Conservation (phyloP, 2,329 filamentous ascomycete species). For the Apiospora marii region DNA sequence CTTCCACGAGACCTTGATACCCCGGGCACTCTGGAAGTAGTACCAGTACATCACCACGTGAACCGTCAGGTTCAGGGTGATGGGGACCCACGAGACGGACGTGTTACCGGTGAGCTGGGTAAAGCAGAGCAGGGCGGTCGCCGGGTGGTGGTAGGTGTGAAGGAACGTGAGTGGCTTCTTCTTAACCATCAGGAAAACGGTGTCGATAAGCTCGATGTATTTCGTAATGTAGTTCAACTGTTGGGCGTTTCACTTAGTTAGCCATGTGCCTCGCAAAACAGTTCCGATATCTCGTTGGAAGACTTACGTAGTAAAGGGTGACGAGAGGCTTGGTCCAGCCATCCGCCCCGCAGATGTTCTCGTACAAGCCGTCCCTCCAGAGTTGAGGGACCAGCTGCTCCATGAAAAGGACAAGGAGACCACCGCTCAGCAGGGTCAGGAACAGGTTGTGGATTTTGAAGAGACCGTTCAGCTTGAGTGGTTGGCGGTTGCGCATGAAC, state of each 20-base stretch:
- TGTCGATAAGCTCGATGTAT: slow-evolving; percentile 93
- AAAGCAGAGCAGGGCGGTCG: slow-evolving; percentile 94
- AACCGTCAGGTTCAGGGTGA: slow-evolving; percentile 87
- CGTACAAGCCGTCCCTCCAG: slow-evolving; percentile 80
- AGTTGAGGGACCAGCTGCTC: slow-evolving; percentile 91
- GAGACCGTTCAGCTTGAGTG: slow-evolving; percentile 85
- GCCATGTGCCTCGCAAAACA: background rate
- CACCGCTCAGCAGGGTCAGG: slow-evolving; percentile 82
- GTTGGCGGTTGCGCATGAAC: slow-evolving; percentile 83
- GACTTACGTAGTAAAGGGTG: slow-evolving; percentile 86
- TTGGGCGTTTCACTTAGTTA: background rate
- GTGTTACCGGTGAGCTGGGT: slow-evolving; percentile 92
- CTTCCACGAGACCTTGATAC: slow-evolving; percentile 97
- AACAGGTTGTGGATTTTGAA: slow-evolving; percentile 97
- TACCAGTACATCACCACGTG: slow-evolving; percentile 99
- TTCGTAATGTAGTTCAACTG: slow-evolving; percentile 97
- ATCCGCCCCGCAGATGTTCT: slow-evolving; percentile 78
- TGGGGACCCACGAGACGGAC: slow-evolving; percentile 91
- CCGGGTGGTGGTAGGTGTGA: slow-evolving; percentile 97
- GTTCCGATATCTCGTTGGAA: background rate
- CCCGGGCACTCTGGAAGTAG: slow-evolving; percentile 97
- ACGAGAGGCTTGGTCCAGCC: slow-evolving; percentile 93
- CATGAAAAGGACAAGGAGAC: slow-evolving; percentile 81
- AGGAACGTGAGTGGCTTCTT: slow-evolving; percentile 99
- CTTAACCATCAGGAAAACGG: slow-evolving; percentile 95